Base-by-base conservation (phyloP, 1,284 basidiomycete species). In the Gymnopus androsaceus region DNA sequence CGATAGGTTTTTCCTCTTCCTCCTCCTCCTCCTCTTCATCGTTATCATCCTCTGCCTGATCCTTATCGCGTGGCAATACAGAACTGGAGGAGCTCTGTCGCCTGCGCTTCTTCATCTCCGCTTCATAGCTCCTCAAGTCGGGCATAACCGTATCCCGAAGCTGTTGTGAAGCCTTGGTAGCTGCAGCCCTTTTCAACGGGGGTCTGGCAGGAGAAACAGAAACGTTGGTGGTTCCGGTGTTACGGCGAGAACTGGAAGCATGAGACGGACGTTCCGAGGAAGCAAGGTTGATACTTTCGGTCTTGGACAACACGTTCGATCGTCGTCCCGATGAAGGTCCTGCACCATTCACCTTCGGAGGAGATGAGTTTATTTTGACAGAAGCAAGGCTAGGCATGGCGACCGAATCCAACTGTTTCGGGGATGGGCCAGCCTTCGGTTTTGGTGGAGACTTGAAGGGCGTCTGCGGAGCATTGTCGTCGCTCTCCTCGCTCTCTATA, bases 91-190 rank as follows among this genome's bases (percentile, higher is more conserved):
- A 64, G 62, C 47, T 66, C 61, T 41, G 68, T 66, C 33, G 55
- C 55, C 49, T 68, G 68, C 44, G 59, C 34, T 64, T 68, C 46
- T 58, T 66, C 80, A 80, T 76, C 70, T 92, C 83, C 63, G 81
- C 81, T 68, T 91, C 82, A 62, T 79, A 93, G 56, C 74, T 79
- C 44, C 84, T 63, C 9, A 91, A 75, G 63, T 94, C 92, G 0
- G 89, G 87, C 84, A 92, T 92, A 57, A 91, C 74, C 59, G 79
- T 80, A 12, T 88, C 80, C 34, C 79, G 80, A 40, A 94, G 69
- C 61, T 75, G 78, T 60, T 81, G 75, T 3, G 75, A 77, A 2
- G 90, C 92, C 62, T 79, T 83, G 14, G 77, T 76, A 1, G 91
- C 90, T 8, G 92, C 92, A 19, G 86, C 76, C 63, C 73, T 76